Conservation (phyloP, 2,329 filamentous ascomycete genomes). For the Scopulariopsis brevicaulis region DNA sequence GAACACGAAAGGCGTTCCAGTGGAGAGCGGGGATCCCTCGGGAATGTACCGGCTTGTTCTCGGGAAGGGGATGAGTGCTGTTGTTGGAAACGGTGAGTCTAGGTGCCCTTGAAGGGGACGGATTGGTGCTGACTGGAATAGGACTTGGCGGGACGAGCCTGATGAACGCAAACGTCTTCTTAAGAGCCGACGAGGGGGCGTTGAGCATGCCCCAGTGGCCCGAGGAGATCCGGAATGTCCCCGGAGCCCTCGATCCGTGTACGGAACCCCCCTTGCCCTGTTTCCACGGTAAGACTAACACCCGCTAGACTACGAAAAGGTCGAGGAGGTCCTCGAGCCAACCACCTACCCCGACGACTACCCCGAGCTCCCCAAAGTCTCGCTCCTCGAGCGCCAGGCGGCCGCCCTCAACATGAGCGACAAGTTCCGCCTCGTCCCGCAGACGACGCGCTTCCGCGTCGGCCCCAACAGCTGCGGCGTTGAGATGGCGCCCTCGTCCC, state of each 20-base stretch:
- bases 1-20: constrained; percentile 19
- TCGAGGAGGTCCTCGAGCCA: constrained; percentile 45
- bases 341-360: constrained; percentile 44
- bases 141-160: constrained; percentile 55
- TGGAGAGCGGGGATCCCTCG: constrained; percentile 38
- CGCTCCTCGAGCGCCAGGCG: constrained; percentile 46
- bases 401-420: constrained; percentile 33
- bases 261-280: constrained; percentile 13
- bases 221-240: constrained; percentile 35
- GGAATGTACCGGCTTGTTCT: constrained; percentile 53
- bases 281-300: neutral
- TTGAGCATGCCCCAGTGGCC: constrained; percentile 47
- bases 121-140: constrained; percentile 11
- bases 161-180: constrained; percentile 57
- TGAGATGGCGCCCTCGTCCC: constrained; percentile 46
- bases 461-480: constrained; percentile 54
- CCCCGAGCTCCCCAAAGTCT: constrained; percentile 45
- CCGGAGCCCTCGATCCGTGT: constrained; percentile 34
- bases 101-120: neutral
- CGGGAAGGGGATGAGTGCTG: constrained; percentile 51
- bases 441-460: constrained; percentile 52
- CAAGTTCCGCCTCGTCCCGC: constrained; percentile 43
- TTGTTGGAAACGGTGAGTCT: constrained; percentile 43
- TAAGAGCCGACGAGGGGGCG: constrained; percentile 44
- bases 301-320: constrained; percentile 43